Base-by-base conservation (phyloP, 345 rosid genomes). In the Salix caprea region DNA sequence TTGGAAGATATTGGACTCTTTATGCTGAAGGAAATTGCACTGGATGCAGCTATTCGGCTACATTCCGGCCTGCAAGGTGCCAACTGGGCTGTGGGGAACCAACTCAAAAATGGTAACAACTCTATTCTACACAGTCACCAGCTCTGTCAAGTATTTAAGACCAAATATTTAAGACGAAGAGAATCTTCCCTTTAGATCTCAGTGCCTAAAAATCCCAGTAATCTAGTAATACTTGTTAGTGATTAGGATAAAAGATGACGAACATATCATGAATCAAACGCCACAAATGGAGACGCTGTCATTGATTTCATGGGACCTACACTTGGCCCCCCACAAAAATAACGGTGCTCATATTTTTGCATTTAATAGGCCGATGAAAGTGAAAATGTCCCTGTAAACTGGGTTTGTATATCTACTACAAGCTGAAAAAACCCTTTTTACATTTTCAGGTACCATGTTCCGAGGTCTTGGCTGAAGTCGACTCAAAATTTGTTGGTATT, bases 41-140 rank as follows among this genome's bases (percentile, higher is more conserved):
- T 42, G 79, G 71, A 2, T 82, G 84, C 39, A 30, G 37, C 30
- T 81, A 81, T 54, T 65, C 68, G 1, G 81, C 69, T 2, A 81
- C 78, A 1, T 74, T 36, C 56, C 50, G 84, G 26, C 84, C 76
- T 2, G 8, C 64, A 8, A 74, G 56, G 36, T 78, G 79, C 76
- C 81, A 78, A 28, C 26, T 82, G 48, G 84, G 81, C 6, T 82
- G 84, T 74, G 84, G 76, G 26, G 66, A 71, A 26, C 81, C 81
- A 10, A 78, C 81, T 58, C 76, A 78, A 58, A 74, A 44, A 78
- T 74, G 81, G 79, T 82, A 74, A 11, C 46, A 37, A n/a, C 30
- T 32, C 24, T 52, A 1, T 5, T 26, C 6, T 37, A 2, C n/a
- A 2, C 4, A 32, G 19, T 4, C n/a, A 23, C 14, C 0, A 42